Evolutionary conservation across 163 green algal genomes (phyloP), one percentile per base, ranked within the genome.

Genomic region (Chlorella variabilis): DNA sequence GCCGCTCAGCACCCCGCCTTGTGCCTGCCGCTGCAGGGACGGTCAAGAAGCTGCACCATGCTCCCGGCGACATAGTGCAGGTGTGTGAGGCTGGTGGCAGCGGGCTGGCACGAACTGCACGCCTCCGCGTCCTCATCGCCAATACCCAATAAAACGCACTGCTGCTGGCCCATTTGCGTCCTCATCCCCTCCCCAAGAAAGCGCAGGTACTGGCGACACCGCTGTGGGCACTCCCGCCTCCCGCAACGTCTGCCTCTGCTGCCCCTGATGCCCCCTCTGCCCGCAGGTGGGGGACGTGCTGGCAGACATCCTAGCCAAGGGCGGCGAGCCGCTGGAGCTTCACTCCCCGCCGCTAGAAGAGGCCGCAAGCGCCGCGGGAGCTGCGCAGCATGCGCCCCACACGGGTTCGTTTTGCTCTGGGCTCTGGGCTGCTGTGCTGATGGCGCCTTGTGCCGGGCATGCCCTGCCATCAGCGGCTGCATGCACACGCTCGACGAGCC

Each of bases 31-130:
- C n/a, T 78, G 69, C 73, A 48, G 92, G 91, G 33, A 82, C 71
- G 0, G 82, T 98, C 42, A 41, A 78, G 9, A 84, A 82, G 38
- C 82, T 96, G 56, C 88, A 95, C 82, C 88, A 94, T 73, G 31
- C 56, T 18, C 48, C 83, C 5, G 95, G 94, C 0, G 92, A 93
- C 51, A 82, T 98, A 58, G 91, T 98, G 25, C 94, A 96, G 73
- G 73, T 65, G 33, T n/a, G 45, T 56, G 45, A 15, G 45, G 45
- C 11, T 56, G 45, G 45, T 11, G 45, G n/a, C n/a, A n/a, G n/a
- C n/a, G n/a, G n/a, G n/a, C n/a, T n/a, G n/a, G n/a, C n/a, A n/a
- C n/a, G n/a, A n/a, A n/a, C n/a, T n/a, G n/a, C n/a, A n/a, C n/a
- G n/a, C n/a, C n/a, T 51, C 9, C 13, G 9, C 42, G 13, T 8